Percentiles rank a stretch among this genome's conserved stretches.
These are phyloP conservation scores for Barbatosphaeria neglecta DNA, from an alignment of 495 filamentous ascomycete species.

Conservation along the genomic window DNA sequence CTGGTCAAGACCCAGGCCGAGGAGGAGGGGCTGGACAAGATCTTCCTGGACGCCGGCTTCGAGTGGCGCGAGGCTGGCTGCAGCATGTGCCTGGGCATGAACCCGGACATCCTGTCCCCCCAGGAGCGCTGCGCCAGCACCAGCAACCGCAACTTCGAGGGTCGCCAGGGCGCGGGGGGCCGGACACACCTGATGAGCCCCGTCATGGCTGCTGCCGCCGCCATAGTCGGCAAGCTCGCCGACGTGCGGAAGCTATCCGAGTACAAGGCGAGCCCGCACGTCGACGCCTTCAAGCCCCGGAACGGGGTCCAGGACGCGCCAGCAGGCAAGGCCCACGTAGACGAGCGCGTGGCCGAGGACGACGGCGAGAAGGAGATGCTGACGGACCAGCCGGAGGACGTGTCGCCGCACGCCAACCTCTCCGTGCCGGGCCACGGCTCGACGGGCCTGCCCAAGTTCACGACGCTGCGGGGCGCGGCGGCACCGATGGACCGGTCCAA, in stretches of 20 bases:
- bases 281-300: slow-evolving; percentile 15
- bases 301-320: not conserved
- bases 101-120: slow-evolving; percentile 93
- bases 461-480: slow-evolving; percentile 69
- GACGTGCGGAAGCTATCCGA: slow-evolving; percentile 74
- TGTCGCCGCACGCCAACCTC: slow-evolving; percentile 47
- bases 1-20: slow-evolving; percentile 91
- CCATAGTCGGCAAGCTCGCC: slow-evolving; percentile 78
- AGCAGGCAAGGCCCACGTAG: slow-evolving; percentile 47
- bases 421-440: slow-evolving; percentile 40
- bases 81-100: slow-evolving; percentile 99
- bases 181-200: slow-evolving; percentile 96
- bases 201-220: slow-evolving; percentile 88
- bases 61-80: slow-evolving; percentile 98
- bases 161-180: slow-evolving; percentile 85
- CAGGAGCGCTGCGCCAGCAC: slow-evolving; percentile 90
- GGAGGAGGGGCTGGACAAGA: slow-evolving; percentile 79
- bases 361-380: slow-evolving; percentile 63
- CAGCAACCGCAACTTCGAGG: slow-evolving; percentile 96
- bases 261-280: slow-evolving; percentile 43
- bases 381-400: slow-evolving; percentile 63
- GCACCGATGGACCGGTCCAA: slow-evolving; percentile 82
- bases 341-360: slow-evolving; percentile 61
- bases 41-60: slow-evolving; percentile 85
- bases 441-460: slow-evolving; percentile 72